Base-by-base conservation (phyloP, 2,329 filamentous ascomycete species). In the Aureobasidium sp. region DNA sequence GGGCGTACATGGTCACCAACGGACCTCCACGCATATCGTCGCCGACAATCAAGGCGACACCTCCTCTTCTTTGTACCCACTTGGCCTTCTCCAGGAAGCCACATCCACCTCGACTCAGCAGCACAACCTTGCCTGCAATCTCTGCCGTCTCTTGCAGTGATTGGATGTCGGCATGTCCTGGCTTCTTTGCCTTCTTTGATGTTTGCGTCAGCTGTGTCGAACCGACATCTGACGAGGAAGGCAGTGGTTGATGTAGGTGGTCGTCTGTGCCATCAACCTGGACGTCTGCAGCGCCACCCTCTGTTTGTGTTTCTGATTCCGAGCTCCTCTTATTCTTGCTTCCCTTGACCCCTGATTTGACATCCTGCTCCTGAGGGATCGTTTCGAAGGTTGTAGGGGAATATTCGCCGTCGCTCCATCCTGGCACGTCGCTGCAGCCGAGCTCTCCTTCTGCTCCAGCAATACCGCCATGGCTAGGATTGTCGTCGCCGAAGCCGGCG, bases 1-100 rank as follows among this genome's bases (percentile, higher is more conserved):
- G 86, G n/a, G 94, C 94, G 74, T 96, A 97, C 94, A 99, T 99
- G 68, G 95, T 94, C 56, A 97, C 90, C 64, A 99, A 78, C 39
- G 89, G 89, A 4, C 91, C 92, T 48, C 93, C 93, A 64, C 90
- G 89, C 63, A 90, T 88, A 73, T 97, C 89, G 73, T 99, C 94
- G 29, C 94, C 94, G 3, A 99, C 92, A 66, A 99, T 95, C 64
- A 99, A 80, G 39, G 90, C 94, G 64, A 91, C 83, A 22, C 89
- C 94, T 27, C 94, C 94, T 70, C 94, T 85, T 64, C 91, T 84
- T 74, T 99, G 94, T 14, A 89, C 91, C 94, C 94, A 99, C 78
- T 95, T 93, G 66, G 94, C 91, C 76, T 99, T 99, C 72, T 97
- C 93, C 64, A 97, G 76, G 73, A 99, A 99, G 5, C 94, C 94